phyloP scores from a whole-genome alignment of 2,329 filamentous ascomycete species.

The Nemania bipapillata region DNA sequence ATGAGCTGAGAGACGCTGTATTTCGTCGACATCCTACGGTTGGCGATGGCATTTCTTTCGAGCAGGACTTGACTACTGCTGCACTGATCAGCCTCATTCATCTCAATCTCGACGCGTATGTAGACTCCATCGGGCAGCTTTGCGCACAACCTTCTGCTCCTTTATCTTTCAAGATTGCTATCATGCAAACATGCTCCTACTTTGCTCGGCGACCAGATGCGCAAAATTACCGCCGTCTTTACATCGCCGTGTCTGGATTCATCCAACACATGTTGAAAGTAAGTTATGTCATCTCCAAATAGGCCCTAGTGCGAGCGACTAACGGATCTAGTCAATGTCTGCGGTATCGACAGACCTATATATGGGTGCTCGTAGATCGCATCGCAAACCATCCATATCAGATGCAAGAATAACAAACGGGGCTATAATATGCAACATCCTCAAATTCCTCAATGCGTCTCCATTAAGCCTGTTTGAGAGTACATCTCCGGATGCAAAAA shows the following conservation, averaged over 20 bases:
- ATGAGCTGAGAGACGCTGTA: constrained; percentile 73
- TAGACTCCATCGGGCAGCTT: constrained; percentile 65
- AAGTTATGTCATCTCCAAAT: constrained; percentile 39
- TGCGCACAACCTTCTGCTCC: constrained; percentile 69
- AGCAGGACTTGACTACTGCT: constrained; percentile 72
- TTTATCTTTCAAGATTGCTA: constrained; percentile 69
- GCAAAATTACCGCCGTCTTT: constrained; percentile 65
- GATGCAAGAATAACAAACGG: constrained; percentile 55
- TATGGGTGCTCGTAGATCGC: constrained; percentile 54
- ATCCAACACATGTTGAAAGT: constrained; percentile 69
- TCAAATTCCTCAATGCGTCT: constrained; percentile 67
- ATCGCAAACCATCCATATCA: constrained; percentile 55
- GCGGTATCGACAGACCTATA: constrained; percentile 54
- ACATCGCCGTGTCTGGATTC: constrained; percentile 65
- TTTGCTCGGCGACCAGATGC: constrained; percentile 66
- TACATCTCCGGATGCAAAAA: constrained; percentile 51
- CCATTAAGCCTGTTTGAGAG: constrained; percentile 62
- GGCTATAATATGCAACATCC: constrained; percentile 62
- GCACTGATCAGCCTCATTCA: constrained; percentile 73
- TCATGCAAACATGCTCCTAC: constrained; percentile 71
- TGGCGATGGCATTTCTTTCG: constrained; percentile 63
- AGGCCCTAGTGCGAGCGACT: constrained; percentile 22
- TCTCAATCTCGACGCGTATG: constrained; percentile 68
- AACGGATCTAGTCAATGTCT: constrained; percentile 53
- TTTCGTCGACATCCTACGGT: constrained; percentile 65